Percentiles rank a stretch among this genome's conserved stretches.
phyloP scores from a whole-genome alignment of 2,329 filamentous ascomycete genomes.

The Annulohypoxylon truncatum region DNA sequence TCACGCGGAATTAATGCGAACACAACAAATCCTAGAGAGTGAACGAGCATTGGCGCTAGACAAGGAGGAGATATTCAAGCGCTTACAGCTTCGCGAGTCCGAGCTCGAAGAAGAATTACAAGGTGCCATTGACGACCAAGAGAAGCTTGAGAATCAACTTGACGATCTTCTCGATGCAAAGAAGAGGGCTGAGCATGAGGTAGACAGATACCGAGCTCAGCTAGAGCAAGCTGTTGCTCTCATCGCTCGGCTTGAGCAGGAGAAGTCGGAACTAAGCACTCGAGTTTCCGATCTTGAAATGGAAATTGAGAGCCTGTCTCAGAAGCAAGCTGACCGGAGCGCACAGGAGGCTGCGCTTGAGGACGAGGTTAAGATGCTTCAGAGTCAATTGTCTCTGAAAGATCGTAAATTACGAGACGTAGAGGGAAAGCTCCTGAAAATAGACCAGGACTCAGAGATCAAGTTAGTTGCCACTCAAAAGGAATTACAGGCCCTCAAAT shows the following conservation, averaged over 20 bases:
- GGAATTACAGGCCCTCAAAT: constrained; percentile 79
- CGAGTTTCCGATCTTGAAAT: constrained; percentile 76
- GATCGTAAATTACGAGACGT: constrained; percentile 90
- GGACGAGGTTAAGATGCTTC: constrained; percentile 89
- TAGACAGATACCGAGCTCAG: constrained; percentile 81
- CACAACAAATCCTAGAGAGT: constrained; percentile 94
- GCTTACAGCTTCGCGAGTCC: constrained; percentile 89
- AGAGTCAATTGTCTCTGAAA: constrained; percentile 88
- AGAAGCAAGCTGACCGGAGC: constrained; percentile 77
- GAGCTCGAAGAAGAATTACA: constrained; percentile 94
- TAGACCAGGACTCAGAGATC: constrained; percentile 88
- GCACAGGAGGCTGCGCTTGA: constrained; percentile 80
- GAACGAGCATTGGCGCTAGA: constrained; percentile 95
- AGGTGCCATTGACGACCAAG: constrained; percentile 92
- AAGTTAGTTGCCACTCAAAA: constrained; percentile 83
- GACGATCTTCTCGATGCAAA: constrained; percentile 90
- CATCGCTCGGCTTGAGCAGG: constrained; percentile 85
- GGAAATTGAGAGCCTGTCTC: constrained; percentile 76
- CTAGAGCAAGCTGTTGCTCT: constrained; percentile 92
- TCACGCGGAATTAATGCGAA: constrained; percentile 85
- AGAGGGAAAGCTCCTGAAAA: constrained; percentile 83
- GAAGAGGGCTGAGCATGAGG: constrained; percentile 86
- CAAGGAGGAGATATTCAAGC: constrained; percentile 98
- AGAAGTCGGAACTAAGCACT: constrained; percentile 79
- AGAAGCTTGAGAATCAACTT: constrained; percentile 91